Evolutionary conservation across 1,284 basidiomycete genomes (phyloP).

Genomic region (Phylloboletellus chloephorus): DNA sequence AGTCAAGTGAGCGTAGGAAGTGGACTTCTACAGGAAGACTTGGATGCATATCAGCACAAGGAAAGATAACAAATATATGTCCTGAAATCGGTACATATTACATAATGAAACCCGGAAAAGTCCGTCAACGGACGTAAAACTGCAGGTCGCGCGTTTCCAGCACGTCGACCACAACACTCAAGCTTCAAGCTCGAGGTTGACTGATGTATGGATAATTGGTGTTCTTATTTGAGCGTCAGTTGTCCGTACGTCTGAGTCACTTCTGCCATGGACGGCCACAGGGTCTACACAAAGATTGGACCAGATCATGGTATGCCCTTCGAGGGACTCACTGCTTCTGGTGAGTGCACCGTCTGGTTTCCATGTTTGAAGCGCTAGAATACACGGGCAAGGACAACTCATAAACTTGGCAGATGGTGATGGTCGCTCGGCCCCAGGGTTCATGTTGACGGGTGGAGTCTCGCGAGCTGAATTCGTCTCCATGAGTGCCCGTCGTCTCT

Average conservation of each 20-base stretch:
- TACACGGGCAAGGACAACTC: background rate
- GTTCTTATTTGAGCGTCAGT: background rate
- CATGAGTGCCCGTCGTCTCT: background rate
- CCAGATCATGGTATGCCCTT: background rate
- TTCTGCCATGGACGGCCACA: too few species aligned
- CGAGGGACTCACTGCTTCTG: background rate
- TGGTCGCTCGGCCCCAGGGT: background rate
- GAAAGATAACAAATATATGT: too few species aligned
- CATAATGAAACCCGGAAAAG: too few species aligned
- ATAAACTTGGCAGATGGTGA: too few species aligned
- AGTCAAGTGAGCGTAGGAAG: too few species aligned
- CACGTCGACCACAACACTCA: slow-evolving; percentile 5
- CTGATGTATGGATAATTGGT: slow-evolving; percentile 12
- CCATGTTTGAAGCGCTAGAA: background rate
- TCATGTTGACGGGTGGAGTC: background rate
- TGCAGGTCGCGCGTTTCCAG: too few species aligned
- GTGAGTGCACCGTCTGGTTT: background rate
- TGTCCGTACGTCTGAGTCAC: slow-evolving; percentile 8
- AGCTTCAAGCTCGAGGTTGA: slow-evolving; percentile 3
- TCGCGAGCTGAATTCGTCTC: background rate
- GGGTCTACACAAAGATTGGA: background rate
- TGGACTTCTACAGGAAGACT: too few species aligned
- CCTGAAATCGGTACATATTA: too few species aligned
- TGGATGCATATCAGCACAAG: too few species aligned
- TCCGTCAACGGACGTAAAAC: too few species aligned